Percentiles rank a stretch among this genome's conserved stretches.
Evolutionary conservation across 208 protist species (phyloP).

Genomic region (Trypanosoma scelopori): DNA sequence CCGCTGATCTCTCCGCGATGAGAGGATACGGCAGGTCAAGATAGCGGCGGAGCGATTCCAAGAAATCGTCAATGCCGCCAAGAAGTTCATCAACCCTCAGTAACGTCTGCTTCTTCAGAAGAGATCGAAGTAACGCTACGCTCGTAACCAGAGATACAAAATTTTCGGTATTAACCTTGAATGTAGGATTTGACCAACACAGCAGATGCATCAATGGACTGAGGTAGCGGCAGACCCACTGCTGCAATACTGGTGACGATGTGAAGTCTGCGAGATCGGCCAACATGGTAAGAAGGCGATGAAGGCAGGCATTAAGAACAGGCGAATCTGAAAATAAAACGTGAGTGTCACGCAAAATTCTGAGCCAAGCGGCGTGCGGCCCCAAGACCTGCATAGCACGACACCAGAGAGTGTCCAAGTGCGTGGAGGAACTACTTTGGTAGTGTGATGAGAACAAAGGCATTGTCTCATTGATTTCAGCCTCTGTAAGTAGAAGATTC

Average conservation of each 20-base stretch:
- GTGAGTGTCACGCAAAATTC: neutral
- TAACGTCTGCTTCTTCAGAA: slow-evolving; percentile 18
- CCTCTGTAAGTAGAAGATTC: slow-evolving; percentile 5
- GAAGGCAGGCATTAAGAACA: slow-evolving; percentile 32
- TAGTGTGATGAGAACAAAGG: slow-evolving; percentile 18
- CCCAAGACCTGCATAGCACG: slow-evolving; percentile 47
- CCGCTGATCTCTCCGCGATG: slow-evolving; percentile 30
- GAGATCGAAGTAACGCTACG: slow-evolving; percentile 34
- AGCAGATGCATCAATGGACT: slow-evolving; percentile 30
- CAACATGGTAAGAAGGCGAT: slow-evolving; percentile 19
- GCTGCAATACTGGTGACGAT: slow-evolving; percentile 22
- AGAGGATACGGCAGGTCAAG: slow-evolving; percentile 76
- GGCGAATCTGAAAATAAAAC: slow-evolving; percentile 41
- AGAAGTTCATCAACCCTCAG: slow-evolving; percentile 8
- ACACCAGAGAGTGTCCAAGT: slow-evolving; percentile 51
- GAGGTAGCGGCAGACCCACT: slow-evolving; percentile 25
- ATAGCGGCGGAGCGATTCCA: slow-evolving; percentile 59
- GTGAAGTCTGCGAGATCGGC: slow-evolving; percentile 7
- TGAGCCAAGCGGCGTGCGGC: slow-evolving; percentile 43
- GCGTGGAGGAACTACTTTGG: slow-evolving; percentile 16
- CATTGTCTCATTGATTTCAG: slow-evolving; percentile 25
- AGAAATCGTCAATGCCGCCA: slow-evolving; percentile 40
- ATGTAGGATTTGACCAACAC: slow-evolving; percentile 13
- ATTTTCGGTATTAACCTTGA: slow-evolving; percentile 56
- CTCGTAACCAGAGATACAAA: slow-evolving; percentile 70